A percentile compares a stretch with the other conserved stretches of the same genome.
Evolutionary conservation across 805 yeast genomes (phyloP).

Genomic region (Wickerhamiella parazyma): DNA sequence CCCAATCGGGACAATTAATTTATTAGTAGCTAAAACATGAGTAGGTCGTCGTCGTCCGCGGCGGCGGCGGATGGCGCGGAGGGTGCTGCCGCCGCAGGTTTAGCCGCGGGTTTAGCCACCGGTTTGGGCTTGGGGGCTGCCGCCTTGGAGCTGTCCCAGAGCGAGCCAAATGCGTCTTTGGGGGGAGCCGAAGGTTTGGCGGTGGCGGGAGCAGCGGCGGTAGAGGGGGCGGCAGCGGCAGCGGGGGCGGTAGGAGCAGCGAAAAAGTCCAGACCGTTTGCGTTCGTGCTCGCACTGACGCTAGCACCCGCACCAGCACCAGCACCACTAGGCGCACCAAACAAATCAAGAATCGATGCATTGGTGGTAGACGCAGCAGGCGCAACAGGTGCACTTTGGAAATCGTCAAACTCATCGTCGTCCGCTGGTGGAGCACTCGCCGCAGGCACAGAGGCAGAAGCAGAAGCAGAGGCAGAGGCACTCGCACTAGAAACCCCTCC

Average conservation of each 20-base stretch:
- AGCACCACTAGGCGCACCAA: conserved; percentile 13
- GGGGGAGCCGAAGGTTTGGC: conserved; percentile 14
- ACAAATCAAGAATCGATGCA: conserved; percentile 18
- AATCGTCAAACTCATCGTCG: conserved; percentile 52
- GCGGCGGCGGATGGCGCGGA: not conserved
- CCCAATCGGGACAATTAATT: conserved; percentile 8
- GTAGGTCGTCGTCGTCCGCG: conserved; percentile 11
- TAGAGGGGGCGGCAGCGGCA: conserved; percentile 12
- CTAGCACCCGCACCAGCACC: conserved; percentile 11
- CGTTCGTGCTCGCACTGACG: not conserved
- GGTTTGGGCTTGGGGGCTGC: conserved; percentile 20
- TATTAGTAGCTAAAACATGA: conserved; percentile 8
- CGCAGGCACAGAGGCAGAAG: conserved; percentile 1
- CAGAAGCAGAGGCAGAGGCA: not conserved
- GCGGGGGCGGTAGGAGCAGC: not conserved
- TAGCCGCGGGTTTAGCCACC: conserved; percentile 10
- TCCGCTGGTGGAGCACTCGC: conserved; percentile 2
- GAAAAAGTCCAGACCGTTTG: not conserved
- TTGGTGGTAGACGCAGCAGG: conserved; percentile 14
- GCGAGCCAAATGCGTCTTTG: conserved; percentile 29
- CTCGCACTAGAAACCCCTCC: conserved; percentile 12
- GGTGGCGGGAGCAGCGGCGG: conserved; percentile 11
- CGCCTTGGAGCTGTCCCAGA: conserved; percentile 25
- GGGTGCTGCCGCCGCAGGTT: conserved; percentile 14
- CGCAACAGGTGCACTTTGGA: conserved; percentile 45